A percentile compares a stretch with the other conserved stretches of the same genome.
Evolutionary conservation across 148 eudicot species (phyloP).

Genomic region (Nepenthes gracilis): DNA sequence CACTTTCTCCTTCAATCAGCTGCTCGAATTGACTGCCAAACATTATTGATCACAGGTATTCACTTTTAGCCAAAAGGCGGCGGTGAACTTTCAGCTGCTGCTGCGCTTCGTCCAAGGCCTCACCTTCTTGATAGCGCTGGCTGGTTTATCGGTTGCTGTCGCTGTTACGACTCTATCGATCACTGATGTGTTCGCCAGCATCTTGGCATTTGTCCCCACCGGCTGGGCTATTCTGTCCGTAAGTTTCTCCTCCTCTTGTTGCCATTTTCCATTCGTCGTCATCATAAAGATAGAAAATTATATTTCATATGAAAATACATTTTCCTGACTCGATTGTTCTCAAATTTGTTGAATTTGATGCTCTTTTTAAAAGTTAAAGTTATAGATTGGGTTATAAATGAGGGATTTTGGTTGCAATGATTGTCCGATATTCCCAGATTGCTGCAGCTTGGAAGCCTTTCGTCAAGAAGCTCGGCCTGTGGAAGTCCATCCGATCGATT

Average conservation of each 20-base stretch:
- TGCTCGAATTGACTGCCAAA: background rate
- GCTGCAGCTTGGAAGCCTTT: conserved; percentile 91
- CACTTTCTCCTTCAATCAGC: too few species aligned
- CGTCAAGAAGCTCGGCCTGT: conserved; percentile 56
- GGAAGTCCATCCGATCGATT: conserved; percentile 92
- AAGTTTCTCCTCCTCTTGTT: conserved; percentile 16
- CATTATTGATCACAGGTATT: conserved; percentile 46
- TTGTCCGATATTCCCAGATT: conserved; percentile 30
- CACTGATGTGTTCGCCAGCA: conserved; percentile 72
- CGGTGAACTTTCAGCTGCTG: conserved; percentile 90
- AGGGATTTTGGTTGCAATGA: too few species aligned
- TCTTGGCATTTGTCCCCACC: conserved; percentile 92
- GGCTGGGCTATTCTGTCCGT: conserved; percentile 96
- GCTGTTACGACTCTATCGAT: conserved; percentile 36
- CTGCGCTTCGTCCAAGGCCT: conserved; percentile 88
- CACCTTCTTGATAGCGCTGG: conserved; percentile 67
- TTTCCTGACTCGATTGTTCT: background rate
- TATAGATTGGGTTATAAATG: too few species aligned
- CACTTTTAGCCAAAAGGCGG: conserved; percentile 96
- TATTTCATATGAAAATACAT: background rate
- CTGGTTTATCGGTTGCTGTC: conserved; percentile 64
- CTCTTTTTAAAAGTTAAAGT: too few species aligned
- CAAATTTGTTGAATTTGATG: too few species aligned
- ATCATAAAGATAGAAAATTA: background rate
- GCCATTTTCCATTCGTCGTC: background rate